phyloP scores from a whole-genome alignment of 192 early-diverging fungal species.

The Podila minutissima region DNA sequence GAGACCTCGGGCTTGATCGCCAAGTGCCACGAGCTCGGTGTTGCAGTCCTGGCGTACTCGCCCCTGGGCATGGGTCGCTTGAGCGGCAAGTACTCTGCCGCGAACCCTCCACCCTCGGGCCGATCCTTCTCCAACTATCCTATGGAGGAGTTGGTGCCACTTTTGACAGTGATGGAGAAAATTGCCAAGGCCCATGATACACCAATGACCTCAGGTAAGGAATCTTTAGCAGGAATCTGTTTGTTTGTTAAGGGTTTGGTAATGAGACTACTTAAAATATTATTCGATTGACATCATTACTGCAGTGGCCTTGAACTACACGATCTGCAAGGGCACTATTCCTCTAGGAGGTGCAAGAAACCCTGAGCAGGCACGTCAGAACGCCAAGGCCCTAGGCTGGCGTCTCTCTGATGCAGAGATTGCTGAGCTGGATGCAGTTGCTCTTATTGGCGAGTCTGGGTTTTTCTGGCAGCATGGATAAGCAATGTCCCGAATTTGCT shows the following conservation, averaged over 20 bases:
- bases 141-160: conserved; percentile 30
- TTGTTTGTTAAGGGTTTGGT: background rate
- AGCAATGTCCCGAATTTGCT: background rate
- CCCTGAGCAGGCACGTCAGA: conserved; percentile 55
- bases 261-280: background rate
- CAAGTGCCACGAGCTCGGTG: conserved; percentile 76
- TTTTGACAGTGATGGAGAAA: conserved; percentile 30
- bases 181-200: conserved; percentile 37
- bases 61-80: conserved; percentile 79
- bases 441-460: conserved; percentile 43
- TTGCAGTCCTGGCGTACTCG: conserved; percentile 78
- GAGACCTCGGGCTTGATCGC: conserved; percentile 74
- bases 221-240: background rate
- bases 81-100: conserved; percentile 62
- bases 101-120: conserved; percentile 40
- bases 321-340: conserved; percentile 58
- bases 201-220: conserved; percentile 46
- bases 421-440: conserved; percentile 45
- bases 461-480: conserved; percentile 60
- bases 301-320: conserved; percentile 59
- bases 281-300: background rate
- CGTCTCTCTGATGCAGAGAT: conserved; percentile 53
- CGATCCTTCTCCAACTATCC: conserved; percentile 42
- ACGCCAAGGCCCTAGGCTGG: conserved; percentile 55
- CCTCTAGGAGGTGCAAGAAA: conserved; percentile 59